A percentile compares a stretch with the other conserved stretches of the same genome.
These are phyloP conservation scores for Clonostachys solani DNA, from an alignment of 2,329 filamentous ascomycete species.

Conservation along the genomic window DNA sequence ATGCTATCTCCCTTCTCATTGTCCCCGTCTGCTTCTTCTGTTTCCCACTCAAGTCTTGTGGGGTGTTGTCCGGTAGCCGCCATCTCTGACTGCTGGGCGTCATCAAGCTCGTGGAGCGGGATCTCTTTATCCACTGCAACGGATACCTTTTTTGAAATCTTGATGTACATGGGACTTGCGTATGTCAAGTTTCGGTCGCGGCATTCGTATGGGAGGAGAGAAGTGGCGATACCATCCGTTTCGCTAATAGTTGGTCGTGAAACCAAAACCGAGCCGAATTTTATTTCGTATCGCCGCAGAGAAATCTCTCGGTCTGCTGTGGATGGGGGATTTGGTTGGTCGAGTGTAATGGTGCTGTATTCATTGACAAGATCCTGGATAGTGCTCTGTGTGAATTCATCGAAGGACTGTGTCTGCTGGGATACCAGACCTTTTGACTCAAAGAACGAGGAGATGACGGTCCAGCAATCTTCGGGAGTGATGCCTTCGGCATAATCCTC, in stretches of 20 bases:
- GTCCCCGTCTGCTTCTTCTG: constrained; percentile 45
- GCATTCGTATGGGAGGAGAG: constrained; percentile 89
- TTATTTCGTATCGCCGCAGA: constrained; percentile 89
- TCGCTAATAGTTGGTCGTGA: constrained; percentile 89
- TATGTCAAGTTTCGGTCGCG: constrained; percentile 95
- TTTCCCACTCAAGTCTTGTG: constrained; percentile 56
- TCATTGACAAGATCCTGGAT: constrained; percentile 94
- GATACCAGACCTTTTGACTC: constrained; percentile 93
- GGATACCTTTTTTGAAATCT: constrained; percentile 80
- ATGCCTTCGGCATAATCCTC: constrained; percentile 67
- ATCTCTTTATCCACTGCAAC: constrained; percentile 75
- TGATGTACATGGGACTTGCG: constrained; percentile 83
- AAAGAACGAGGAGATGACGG: constrained; percentile 95
- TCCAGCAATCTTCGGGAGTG: constrained; percentile 97
- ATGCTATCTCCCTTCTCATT: constrained; percentile 49
- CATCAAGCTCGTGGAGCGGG: constrained; percentile 63
- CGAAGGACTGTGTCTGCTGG: constrained; percentile 96
- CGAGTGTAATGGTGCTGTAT: constrained; percentile 86
- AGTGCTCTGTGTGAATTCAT: constrained; percentile 91
- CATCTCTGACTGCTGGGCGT: constrained; percentile 54
- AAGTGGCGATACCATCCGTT: constrained; percentile 81
- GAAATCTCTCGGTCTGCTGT: constrained; percentile 76
- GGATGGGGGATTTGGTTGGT: constrained; percentile 80
- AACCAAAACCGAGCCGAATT: constrained; percentile 86
- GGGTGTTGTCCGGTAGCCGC: constrained; percentile 51